Evolutionary conservation across 768 basidiomycete species (phyloP).

Genomic region (Tephrocybe sp.): DNA sequence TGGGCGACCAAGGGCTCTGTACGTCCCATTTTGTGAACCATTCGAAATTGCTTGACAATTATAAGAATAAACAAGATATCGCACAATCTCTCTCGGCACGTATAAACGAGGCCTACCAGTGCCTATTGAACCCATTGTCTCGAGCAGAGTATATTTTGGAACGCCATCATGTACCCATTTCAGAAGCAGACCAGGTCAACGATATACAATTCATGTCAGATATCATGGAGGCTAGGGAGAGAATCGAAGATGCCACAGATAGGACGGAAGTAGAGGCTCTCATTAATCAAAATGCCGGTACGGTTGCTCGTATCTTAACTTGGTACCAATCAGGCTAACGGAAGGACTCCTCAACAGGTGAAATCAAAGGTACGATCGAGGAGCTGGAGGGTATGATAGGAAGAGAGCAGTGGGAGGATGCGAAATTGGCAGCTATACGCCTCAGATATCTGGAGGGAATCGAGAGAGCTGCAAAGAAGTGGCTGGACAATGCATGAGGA

Average conservation of each 20-base stretch:
- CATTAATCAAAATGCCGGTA: conserved; percentile 50
- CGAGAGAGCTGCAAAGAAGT: conserved; percentile 43
- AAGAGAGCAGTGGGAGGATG: conserved; percentile 49
- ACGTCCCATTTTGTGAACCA: conserved; percentile 18
- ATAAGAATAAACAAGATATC: conserved; percentile 51
- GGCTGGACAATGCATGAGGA: conserved; percentile 28
- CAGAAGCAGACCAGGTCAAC: conserved; percentile 70
- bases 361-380: conserved; percentile 43
- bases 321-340: background rate
- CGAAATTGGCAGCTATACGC: conserved; percentile 59
- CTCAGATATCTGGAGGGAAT: conserved; percentile 75
- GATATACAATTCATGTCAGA: conserved; percentile 71
- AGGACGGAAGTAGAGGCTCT: conserved; percentile 49
- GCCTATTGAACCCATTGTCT: conserved; percentile 66
- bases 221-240: conserved; percentile 78
- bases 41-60: conserved; percentile 5
- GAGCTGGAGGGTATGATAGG: conserved; percentile 51
- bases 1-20: conserved; percentile 72
- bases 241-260: conserved; percentile 62
- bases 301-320: background rate
- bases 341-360: conserved; percentile 39
- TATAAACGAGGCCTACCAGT: conserved; percentile 81
- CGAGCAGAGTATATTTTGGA: conserved; percentile 82
- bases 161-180: conserved; percentile 52
- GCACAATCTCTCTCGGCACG: conserved; percentile 69